Percentiles rank a stretch among this genome's conserved stretches.
phyloP scores from a whole-genome alignment of 208 protist genomes.

The Acanthamoeba rhysodes region DNA sequence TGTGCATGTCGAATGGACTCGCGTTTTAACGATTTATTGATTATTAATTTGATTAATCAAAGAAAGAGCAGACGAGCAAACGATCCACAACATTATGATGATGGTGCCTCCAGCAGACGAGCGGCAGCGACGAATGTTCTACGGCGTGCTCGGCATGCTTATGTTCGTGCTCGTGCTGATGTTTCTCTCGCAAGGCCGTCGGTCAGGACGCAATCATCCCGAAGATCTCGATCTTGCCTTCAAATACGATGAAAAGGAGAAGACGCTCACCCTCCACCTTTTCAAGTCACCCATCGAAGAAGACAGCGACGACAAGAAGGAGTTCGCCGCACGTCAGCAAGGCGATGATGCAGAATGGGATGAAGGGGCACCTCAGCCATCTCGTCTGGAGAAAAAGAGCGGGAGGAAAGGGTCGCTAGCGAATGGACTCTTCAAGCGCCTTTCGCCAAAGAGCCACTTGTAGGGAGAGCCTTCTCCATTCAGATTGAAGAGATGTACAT shows the following conservation, averaged over 20 bases:
- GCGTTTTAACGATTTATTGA: no score
- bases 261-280: constrained; percentile 60
- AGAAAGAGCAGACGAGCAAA: no score
- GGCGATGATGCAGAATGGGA: neutral
- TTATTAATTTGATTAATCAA: no score
- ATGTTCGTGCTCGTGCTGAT: constrained; percentile 46
- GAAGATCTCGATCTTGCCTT: constrained; percentile 63
- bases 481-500: neutral
- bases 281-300: constrained; percentile 48
- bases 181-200: constrained; percentile 45
- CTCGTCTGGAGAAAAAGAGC: neutral
- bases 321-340: neutral
- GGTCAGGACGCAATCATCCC: neutral
- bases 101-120: constrained; percentile 14
- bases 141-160: constrained; percentile 26
- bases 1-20: no score
- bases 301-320: neutral
- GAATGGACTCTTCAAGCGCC: neutral
- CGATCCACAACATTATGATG: neutral
- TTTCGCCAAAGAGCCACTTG: neutral
- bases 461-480: neutral
- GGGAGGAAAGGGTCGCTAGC: neutral
- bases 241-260: constrained; percentile 56
- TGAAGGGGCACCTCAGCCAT: neutral
- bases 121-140: constrained; percentile 18